Conservation (phyloP, 768 basidiomycete species). For the Cubamyces lactineus region DNA sequence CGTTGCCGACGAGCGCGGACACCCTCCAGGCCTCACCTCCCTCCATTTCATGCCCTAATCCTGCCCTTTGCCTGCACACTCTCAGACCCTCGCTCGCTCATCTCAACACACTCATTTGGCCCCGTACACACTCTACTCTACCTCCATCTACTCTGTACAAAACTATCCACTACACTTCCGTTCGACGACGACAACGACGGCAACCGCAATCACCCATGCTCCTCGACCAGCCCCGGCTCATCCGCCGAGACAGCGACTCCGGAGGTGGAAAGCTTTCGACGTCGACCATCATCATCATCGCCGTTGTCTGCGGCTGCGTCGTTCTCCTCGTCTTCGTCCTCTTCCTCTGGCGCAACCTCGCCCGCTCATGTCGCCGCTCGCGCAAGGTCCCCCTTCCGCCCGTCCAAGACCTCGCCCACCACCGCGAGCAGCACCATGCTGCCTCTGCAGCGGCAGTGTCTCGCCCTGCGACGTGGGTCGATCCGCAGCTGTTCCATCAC, state of each 20-base stretch:
- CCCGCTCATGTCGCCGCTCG: constrained; percentile 36
- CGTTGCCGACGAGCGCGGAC: constrained; percentile 14
- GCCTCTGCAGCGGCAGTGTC: constrained; percentile 38
- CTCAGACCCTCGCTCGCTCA: neutral
- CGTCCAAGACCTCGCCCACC: constrained; percentile 65
- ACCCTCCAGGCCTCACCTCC: neutral
- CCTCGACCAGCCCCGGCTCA: constrained; percentile 15
- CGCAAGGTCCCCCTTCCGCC: constrained; percentile 59
- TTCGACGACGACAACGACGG: neutral
- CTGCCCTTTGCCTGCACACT: neutral
- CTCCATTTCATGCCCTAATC: constrained; percentile 11
- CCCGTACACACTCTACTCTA: constrained; percentile 12
- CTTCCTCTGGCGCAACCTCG: constrained; percentile 43
- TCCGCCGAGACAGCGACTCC: constrained; percentile 10
- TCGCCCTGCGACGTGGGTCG: constrained; percentile 31
- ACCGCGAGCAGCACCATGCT: constrained; percentile 54
- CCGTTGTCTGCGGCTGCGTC: constrained; percentile 49
- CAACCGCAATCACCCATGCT: constrained; percentile 13
- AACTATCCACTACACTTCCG: neutral
- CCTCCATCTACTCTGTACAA: neutral
- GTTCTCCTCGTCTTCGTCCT: constrained; percentile 43
- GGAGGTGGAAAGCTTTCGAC: constrained; percentile 29
- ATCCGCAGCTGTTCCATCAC: constrained; percentile 23
- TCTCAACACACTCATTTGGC: constrained; percentile 5
- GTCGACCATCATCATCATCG: constrained; percentile 50